Base-by-base conservation (phyloP, 2,329 filamentous ascomycete species). In the Diaporthe vexans region DNA sequence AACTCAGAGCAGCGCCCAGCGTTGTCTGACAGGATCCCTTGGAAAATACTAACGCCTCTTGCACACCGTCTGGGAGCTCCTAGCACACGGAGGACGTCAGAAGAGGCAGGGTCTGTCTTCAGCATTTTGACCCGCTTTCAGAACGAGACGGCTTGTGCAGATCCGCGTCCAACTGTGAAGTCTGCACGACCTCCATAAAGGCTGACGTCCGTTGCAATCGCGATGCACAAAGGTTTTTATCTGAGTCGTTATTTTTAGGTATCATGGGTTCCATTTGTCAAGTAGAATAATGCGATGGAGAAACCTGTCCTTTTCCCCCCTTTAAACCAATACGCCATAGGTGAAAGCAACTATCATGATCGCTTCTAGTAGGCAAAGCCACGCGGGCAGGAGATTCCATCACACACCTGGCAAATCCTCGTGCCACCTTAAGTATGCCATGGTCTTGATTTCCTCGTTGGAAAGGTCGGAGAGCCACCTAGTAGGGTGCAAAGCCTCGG, bases 401-500 rank as follows among this genome's bases (percentile, higher is more conserved):
- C 74, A 46, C 63, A 67, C 71, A 58, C 63, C 63, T 46, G 54
- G 33, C n/a, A 17, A 24, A 37, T 56, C 48, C 70, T 43, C 15
- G 33, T 72, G 43, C 70, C 35, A 43, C 24, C 46, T 63, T 9
- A 21, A 10, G 13, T 40, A 33, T 71, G 48, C 37, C 40, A 2
- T 43, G 26, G 17, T 37, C 19, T 33, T 63, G 40, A 37, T 40
- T 46, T 43, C 35, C 46, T 63, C 26, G 21, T 54, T 37, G 29
- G 9, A 19, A 24, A 63, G 46, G n/a, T 63, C 7, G 29, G 35
- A 21, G 48, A 52, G 2, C 17, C 46, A 46, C 24, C 82, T 88
- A 94, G 83, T 94, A 94, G 74, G 92, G 92, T 73, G 88, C 83
- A 81, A 86, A 93, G 76, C 91, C 91, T 79, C 91, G 88, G 73